These are phyloP conservation scores for Xylariales sp. DNA, from an alignment of 2,329 filamentous ascomycete genomes.

Conservation along the genomic window DNA sequence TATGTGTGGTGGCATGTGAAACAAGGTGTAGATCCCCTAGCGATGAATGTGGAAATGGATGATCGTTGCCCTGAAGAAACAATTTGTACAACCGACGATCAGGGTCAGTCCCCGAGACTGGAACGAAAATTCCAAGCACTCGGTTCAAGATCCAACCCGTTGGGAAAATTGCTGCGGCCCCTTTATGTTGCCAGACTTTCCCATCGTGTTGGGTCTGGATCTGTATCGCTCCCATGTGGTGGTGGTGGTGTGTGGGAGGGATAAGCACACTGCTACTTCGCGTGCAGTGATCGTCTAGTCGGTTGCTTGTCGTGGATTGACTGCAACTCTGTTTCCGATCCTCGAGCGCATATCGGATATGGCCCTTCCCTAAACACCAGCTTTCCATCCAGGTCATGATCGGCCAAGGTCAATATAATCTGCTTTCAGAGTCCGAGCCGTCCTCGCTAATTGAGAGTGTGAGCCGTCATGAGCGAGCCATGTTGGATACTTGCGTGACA, in stretches of 20 bases:
- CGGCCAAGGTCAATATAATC: conserved; percentile 13
- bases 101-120: conserved; percentile 16
- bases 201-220: conserved; percentile 1
- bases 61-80: conserved; percentile 29
- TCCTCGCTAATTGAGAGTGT: conserved; percentile 4
- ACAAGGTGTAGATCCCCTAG: conserved; percentile 27
- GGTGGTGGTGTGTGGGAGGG: background rate
- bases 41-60: conserved; percentile 30
- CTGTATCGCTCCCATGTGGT: background rate
- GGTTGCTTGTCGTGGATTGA: conserved; percentile 4
- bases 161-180: conserved; percentile 11
- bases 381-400: conserved; percentile 1
- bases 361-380: conserved; percentile 12
- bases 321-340: background rate
- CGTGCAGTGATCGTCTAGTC: conserved; percentile 4
- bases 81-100: conserved; percentile 23
- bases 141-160: conserved; percentile 11
- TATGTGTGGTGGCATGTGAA: background rate
- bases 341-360: conserved; percentile 3
- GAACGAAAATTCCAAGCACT: conserved; percentile 2
- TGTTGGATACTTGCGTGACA: background rate
- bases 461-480: conserved; percentile 1
- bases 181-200: background rate
- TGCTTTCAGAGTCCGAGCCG: conserved; percentile 1
- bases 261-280: conserved; percentile 9